phyloP scores from a whole-genome alignment of 768 basidiomycete species.

The Lactarius sp. region DNA sequence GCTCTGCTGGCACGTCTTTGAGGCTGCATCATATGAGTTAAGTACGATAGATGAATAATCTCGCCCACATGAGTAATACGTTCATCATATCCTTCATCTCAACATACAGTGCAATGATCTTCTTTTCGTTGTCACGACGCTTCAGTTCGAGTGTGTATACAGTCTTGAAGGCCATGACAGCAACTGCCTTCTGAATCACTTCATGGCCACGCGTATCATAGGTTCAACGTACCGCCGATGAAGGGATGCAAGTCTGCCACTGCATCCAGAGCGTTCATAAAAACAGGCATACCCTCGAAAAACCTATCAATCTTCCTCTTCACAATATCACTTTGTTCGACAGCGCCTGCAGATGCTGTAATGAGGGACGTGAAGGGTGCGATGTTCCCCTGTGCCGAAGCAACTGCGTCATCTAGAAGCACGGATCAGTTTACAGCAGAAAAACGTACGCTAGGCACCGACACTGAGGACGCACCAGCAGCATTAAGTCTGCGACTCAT shows the following conservation, averaged over 20 bases:
- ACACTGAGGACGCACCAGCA: not conserved
- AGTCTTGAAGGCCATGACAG: slow-evolving; percentile 46
- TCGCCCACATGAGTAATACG: slow-evolving; percentile 10
- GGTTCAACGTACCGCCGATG: slow-evolving; percentile 26
- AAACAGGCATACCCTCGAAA: slow-evolving; percentile 28
- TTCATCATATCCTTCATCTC: slow-evolving; percentile 50
- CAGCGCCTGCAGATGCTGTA: too few species aligned
- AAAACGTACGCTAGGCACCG: too few species aligned
- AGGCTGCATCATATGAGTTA: slow-evolving; percentile 30
- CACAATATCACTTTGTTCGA: not conserved
- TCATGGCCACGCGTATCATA: not conserved
- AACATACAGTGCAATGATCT: slow-evolving; percentile 42
- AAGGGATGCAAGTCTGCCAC: slow-evolving; percentile 31
- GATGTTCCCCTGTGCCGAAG: not conserved
- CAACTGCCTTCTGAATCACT: slow-evolving; percentile 31
- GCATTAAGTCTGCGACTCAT: not conserved
- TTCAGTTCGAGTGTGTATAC: slow-evolving; percentile 46
- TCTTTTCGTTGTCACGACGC: slow-evolving; percentile 47
- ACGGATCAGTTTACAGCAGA: not conserved
- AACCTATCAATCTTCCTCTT: slow-evolving; percentile 24
- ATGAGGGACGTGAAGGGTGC: not conserved
- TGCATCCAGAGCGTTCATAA: slow-evolving; percentile 31
- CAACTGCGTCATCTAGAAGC: not conserved
- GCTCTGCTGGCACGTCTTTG: slow-evolving; percentile 27
- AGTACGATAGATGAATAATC: not conserved